Evolutionary conservation across 169 alveolate genomes (phyloP).

Genomic region (Eimeria falciformis): DNA sequence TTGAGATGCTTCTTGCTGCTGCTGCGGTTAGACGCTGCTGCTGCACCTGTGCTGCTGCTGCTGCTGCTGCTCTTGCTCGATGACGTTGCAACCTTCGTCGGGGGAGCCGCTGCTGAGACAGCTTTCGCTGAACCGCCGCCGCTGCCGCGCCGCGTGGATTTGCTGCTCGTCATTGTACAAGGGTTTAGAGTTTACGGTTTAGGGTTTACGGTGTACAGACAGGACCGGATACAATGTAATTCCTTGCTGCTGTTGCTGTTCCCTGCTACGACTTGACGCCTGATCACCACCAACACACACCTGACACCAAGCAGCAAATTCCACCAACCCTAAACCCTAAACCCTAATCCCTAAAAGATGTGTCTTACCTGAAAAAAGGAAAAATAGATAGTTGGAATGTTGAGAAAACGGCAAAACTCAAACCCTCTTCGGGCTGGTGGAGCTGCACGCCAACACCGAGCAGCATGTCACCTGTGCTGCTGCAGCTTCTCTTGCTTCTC

Average conservation of each 20-base stretch:
- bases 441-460: neutral
- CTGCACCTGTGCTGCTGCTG: conserved; percentile 9
- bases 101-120: conserved; percentile 2
- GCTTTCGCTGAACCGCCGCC: neutral
- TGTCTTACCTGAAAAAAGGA: too few relatives aligned
- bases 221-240: neutral
- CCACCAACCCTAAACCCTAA: neutral
- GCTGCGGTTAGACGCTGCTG: conserved; percentile 11
- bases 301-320: too few relatives aligned
- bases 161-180: conserved; percentile 16
- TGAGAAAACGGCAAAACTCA: too few relatives aligned
- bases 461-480: conserved; percentile 15
- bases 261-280: neutral
- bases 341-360: too few relatives aligned
- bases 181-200: conserved; percentile 21
- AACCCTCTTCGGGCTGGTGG: too few relatives aligned
- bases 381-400: too few relatives aligned
- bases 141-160: conserved; percentile 4
- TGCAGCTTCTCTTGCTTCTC: conserved; percentile 23
- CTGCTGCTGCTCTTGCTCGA: conserved; percentile 16
- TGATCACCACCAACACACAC: too few relatives aligned
- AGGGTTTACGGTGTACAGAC: neutral
- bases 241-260: neutral
- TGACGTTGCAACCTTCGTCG: neutral
- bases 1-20: conserved; percentile 7